Conservation (phyloP, 805 yeast species). For the Schwanniomyces vanrijiae region DNA sequence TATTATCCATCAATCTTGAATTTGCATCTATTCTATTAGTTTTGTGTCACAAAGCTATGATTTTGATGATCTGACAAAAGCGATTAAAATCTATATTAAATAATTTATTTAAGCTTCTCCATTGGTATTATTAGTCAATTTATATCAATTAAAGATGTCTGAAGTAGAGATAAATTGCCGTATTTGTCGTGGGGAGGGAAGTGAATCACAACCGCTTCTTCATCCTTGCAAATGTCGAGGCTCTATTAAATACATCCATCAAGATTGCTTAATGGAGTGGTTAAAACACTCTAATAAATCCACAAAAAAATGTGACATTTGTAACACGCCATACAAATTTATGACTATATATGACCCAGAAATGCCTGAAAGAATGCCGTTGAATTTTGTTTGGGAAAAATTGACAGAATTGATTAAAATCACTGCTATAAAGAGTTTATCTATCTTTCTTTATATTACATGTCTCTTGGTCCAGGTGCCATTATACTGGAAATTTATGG, state of each 20-base stretch:
- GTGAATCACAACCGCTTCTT: conserved; percentile 71
- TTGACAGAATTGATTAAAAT: conserved; percentile 18
- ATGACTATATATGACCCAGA: conserved; percentile 61
- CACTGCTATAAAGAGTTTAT: conserved; percentile 15
- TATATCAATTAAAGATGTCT: background rate
- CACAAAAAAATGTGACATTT: conserved; percentile 76
- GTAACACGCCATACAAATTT: conserved; percentile 73
- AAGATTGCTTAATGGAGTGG: conserved; percentile 90
- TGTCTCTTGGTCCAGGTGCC: conserved; percentile 57
- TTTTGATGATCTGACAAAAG: background rate
- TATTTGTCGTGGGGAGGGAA: conserved; percentile 91
- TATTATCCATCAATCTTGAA: background rate
- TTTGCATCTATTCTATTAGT: background rate
- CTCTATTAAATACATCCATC: conserved; percentile 89
- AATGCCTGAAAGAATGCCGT: conserved; percentile 67
- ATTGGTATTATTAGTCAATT: background rate
- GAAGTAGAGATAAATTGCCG: conserved; percentile 64
- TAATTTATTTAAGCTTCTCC: background rate
- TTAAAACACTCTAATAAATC: conserved; percentile 63
- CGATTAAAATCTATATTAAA: background rate
- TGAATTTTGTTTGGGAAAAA: conserved; percentile 44
- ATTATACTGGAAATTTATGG: conserved; percentile 53
- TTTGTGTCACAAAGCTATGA: background rate
- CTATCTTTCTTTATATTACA: conserved; percentile 34
- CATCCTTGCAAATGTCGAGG: conserved; percentile 96